Evolutionary conservation across 192 early-diverging fungal species (phyloP).

Genomic region (Phycomyces nitens): DNA sequence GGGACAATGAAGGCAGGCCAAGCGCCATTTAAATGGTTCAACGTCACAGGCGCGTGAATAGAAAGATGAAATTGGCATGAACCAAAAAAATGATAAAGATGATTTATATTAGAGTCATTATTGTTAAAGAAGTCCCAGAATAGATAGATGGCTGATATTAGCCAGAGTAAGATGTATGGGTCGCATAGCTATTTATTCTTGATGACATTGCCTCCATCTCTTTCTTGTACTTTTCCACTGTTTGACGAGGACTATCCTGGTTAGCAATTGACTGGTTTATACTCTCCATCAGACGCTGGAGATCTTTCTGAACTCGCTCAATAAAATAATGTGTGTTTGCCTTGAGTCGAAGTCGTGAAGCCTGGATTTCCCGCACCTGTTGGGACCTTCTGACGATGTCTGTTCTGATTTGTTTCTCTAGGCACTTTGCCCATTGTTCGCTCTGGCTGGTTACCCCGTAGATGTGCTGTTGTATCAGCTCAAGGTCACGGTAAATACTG

Average conservation of each 20-base stretch:
- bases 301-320: neutral
- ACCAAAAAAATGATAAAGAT: too few relatives aligned
- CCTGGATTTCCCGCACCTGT: neutral
- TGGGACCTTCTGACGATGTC: neutral
- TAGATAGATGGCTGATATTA: too few relatives aligned
- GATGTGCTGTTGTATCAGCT: neutral
- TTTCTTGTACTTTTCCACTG: too few relatives aligned
- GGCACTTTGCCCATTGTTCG: neutral
- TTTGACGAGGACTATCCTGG: too few relatives aligned
- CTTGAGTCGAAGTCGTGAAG: neutral
- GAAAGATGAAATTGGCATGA: neutral
- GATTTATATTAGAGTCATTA: too few relatives aligned
- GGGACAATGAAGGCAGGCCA: neutral
- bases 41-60: constrained; percentile 1
- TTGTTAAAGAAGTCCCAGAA: too few relatives aligned
- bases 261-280: too few relatives aligned
- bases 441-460: neutral
- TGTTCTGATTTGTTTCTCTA: neutral
- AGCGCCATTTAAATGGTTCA: neutral
- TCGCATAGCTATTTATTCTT: too few relatives aligned
- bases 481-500: neutral
- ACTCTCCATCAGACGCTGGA: neutral
- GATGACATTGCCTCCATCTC: too few relatives aligned
- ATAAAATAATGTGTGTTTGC: neutral
- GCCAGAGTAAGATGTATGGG: too few relatives aligned